Evolutionary conservation across 1,139 yeast genomes (phyloP), one percentile per base, ranked within the genome.

Genomic region (Scheffersomyces titani): DNA sequence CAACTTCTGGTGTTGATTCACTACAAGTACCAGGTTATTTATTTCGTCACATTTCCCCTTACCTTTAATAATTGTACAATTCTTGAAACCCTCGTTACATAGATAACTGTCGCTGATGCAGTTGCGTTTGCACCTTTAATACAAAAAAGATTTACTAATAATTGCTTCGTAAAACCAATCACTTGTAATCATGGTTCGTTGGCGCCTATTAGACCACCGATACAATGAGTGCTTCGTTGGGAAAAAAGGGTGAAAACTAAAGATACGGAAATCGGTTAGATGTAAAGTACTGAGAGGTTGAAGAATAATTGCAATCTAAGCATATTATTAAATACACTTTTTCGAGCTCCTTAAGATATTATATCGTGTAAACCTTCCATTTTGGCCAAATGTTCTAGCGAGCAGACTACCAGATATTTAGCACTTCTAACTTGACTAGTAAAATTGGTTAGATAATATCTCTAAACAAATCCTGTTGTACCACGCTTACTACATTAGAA

Each of bases 1-100:
- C 63, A 65, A 70, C 55, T 80, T 81, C 72, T 82, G 85, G 84
- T 84, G 88, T 66, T 84, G 66, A 61, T 59, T 63, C 19, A 57
- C n/a, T 46, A n/a, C 19, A 22, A 46, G 18, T 13, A 46, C 22
- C n/a, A 13, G 20, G 24, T 19, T 20, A 46, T 46, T 46, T 46
- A 46, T 46, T 46, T 46, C 49, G 20, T 19, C 49, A 46, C 20
- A 20, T 46, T 22, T n/a, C 22, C 18, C 6, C 22, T 46, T 46
- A 46, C 49, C 20, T 46, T 46, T 46, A 46, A 46, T 46, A 46
- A 46, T 46, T 19, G 49, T 46, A 46, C 22, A 46, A 46, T 46
- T 46, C 21, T 46, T 46, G 49, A 46, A 46, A 16, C 13, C 40
- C 40, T 30, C 40, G 40, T 30, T 30, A 30, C 9, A 30, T 30